Conservation (phyloP, 1,284 basidiomycete genomes). For the Papiliotrema flavescens region DNA sequence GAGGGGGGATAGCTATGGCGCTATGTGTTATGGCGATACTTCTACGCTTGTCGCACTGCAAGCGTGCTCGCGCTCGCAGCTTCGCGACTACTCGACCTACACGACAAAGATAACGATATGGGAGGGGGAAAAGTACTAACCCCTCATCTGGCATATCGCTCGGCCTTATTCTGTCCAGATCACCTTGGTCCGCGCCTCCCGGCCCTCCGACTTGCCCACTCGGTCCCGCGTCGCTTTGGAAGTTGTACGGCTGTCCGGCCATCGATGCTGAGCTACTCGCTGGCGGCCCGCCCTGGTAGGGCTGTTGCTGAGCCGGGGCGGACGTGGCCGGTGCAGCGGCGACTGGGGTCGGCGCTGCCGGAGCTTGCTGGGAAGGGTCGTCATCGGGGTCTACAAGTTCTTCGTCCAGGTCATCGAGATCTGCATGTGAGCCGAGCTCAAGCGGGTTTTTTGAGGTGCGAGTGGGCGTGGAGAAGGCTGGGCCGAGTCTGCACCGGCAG, state of each 20-base stretch:
- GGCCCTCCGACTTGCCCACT: background rate
- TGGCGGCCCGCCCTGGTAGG: too few species aligned
- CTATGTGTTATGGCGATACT: background rate
- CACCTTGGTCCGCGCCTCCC: conserved; percentile 8
- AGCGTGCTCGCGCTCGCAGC: background rate
- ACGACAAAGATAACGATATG: background rate
- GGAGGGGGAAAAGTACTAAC: conserved; percentile 59
- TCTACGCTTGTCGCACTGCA: background rate
- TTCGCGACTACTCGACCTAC: background rate
- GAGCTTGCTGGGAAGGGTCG: too few species aligned
- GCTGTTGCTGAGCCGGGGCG: too few species aligned
- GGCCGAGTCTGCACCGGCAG: too few species aligned
- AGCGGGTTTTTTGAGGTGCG: too few species aligned
- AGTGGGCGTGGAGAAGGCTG: too few species aligned
- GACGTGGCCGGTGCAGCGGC: too few species aligned
- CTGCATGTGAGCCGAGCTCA: conserved; percentile 43
- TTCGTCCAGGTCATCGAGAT: conserved; percentile 37
- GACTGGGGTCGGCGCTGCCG: too few species aligned
- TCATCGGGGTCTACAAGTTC: conserved; percentile 39
- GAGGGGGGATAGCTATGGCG: background rate
- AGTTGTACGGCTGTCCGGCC: background rate
- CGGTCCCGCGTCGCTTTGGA: background rate
- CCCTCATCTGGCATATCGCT: conserved; percentile 99
- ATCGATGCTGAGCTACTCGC: too few species aligned
- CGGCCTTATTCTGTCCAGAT: conserved; percentile 58